phyloP scores from a whole-genome alignment of 2,329 filamentous ascomycete species.

The Pseudogymnoascus sp. region DNA sequence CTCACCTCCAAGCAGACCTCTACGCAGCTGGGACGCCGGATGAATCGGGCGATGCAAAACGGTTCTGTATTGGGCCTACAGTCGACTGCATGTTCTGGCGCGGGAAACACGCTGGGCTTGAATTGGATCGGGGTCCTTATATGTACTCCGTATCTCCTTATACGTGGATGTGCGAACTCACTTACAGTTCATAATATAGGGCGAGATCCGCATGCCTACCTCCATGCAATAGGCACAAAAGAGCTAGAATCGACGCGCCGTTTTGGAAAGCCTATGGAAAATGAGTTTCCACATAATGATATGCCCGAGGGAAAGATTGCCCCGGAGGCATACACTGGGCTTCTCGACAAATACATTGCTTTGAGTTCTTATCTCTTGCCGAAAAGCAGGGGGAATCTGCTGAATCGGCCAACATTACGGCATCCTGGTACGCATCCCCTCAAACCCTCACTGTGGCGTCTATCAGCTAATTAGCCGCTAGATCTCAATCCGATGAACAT shows the following conservation, averaged over 20 bases:
- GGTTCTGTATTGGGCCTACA: neutral
- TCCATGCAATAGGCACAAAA: neutral
- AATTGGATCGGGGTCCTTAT: neutral
- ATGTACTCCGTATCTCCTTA: too few species aligned
- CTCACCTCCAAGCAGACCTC: neutral
- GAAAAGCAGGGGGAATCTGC: neutral
- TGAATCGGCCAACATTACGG: slow-evolving; percentile 13
- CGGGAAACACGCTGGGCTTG: neutral
- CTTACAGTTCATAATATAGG: neutral
- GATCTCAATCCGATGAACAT: slow-evolving; percentile 24
- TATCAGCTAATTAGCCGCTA: neutral
- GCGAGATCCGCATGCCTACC: neutral
- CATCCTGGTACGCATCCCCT: slow-evolving; percentile 5
- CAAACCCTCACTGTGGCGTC: neutral
- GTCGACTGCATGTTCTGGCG: neutral
- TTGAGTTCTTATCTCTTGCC: neutral
- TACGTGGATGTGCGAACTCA: too few species aligned
- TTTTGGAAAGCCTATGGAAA: neutral
- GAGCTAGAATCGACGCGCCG: neutral
- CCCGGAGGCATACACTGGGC: neutral
- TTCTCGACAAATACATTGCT: neutral
- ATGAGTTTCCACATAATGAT: neutral
- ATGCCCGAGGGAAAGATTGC: neutral
- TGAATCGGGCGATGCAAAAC: neutral
- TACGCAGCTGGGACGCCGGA: neutral